Conservation (phyloP, 176 grass and related monocot species). For the Triticum urartu region DNA sequence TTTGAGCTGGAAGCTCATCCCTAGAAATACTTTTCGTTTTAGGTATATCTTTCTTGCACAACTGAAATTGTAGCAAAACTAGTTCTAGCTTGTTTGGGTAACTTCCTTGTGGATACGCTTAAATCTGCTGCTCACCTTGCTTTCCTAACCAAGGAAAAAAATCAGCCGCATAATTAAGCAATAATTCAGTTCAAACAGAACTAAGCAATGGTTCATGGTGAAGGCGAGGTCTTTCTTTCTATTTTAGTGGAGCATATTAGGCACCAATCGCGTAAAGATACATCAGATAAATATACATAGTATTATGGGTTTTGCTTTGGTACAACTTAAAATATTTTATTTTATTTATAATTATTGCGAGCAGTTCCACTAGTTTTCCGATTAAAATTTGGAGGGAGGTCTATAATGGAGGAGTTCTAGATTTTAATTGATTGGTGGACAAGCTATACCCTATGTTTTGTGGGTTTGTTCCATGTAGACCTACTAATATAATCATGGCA, state of each 20-base stretch:
- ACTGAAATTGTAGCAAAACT: neutral
- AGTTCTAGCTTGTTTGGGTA: neutral
- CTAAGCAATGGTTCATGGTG: neutral
- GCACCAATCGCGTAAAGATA: neutral
- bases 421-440: neutral
- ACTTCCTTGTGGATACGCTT: neutral
- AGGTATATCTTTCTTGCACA: constrained; percentile 19
- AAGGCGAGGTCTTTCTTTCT: neutral
- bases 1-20: constrained; percentile 1
- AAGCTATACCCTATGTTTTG: neutral
- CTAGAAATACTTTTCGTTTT: constrained; percentile 9
- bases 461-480: neutral
- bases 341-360: neutral
- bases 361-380: neutral
- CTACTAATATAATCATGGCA: neutral
- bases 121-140: neutral
- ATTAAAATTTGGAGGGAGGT: neutral
- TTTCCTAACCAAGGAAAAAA: neutral
- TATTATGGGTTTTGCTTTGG: neutral
- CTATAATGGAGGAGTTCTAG: neutral
- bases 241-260: neutral
- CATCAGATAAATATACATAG: neutral
- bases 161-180: neutral
- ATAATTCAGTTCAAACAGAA: no score
- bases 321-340: neutral